Conservation (phyloP, 2,329 filamentous ascomycete genomes). For the Beauveria scarabaeidicola region DNA sequence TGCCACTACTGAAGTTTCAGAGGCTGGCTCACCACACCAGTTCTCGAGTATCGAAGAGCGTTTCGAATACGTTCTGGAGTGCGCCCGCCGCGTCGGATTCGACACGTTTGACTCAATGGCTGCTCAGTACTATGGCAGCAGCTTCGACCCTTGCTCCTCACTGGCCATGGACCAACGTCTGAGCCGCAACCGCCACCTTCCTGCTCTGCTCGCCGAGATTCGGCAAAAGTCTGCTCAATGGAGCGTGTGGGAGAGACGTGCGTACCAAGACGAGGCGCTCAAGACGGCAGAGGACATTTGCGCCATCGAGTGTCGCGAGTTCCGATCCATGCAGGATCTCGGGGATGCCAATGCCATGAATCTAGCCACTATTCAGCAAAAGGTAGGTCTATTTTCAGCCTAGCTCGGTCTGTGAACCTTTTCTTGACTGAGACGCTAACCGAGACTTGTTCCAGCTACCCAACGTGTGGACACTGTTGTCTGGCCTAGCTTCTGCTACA, state of each 20-base stretch:
- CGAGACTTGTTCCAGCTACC: constrained; percentile 9
- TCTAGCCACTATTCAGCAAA: constrained; percentile 11
- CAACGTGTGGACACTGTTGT: constrained; percentile 11
- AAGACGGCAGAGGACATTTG: constrained; percentile 16
- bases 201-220: constrained; percentile 11
- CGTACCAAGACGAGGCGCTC: constrained; percentile 21
- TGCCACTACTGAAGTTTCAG: constrained; percentile 7
- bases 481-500: constrained; percentile 10
- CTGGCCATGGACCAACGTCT: constrained; percentile 14
- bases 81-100: constrained; percentile 11
- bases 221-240: constrained; percentile 12
- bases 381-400: constrained; percentile 4
- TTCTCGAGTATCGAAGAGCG: constrained; percentile 12
- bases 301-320: constrained; percentile 10
- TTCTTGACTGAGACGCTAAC: constrained; percentile 5
- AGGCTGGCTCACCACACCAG: background rate
- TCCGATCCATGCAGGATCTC: background rate
- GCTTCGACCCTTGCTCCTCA: constrained; percentile 12
- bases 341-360: background rate
- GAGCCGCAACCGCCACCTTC: constrained; percentile 14
- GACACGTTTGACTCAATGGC: constrained; percentile 13
- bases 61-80: constrained; percentile 13
- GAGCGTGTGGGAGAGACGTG: constrained; percentile 20
- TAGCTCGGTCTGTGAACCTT: background rate
- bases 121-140: constrained; percentile 13